These are phyloP conservation scores for Austroboletus festivus DNA, from an alignment of 768 basidiomycete genomes.

Conservation along the genomic window DNA sequence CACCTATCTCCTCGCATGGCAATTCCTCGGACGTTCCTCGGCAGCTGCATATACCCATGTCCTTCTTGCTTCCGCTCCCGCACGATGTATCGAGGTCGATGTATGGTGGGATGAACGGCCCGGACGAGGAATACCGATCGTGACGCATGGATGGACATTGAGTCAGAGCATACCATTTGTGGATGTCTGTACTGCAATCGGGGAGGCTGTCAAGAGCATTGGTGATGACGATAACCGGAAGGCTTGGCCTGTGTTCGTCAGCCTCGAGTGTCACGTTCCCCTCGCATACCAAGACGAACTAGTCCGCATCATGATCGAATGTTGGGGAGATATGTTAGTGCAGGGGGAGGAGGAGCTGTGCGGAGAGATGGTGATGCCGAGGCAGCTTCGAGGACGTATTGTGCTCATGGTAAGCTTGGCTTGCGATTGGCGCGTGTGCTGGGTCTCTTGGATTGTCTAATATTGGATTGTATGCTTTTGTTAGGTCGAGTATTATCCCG, in stretches of 20 bases:
- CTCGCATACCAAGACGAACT: constrained; percentile 48
- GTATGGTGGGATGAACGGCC: constrained; percentile 51
- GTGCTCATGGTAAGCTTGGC: constrained; percentile 48
- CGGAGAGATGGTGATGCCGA: constrained; percentile 40
- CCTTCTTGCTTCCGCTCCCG: constrained; percentile 37
- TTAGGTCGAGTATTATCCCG: constrained; percentile 56
- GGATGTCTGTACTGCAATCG: constrained; percentile 45
- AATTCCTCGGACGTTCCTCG: constrained; percentile 53
- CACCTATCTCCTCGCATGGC: constrained; percentile 59
- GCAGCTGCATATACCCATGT: constrained; percentile 55
- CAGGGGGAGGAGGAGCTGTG: constrained; percentile 17
- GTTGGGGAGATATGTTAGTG: constrained; percentile 54
- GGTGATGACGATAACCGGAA: constrained; percentile 17
- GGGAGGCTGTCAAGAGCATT: constrained; percentile 17
- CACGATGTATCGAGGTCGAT: constrained; percentile 65
- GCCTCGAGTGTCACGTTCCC: constrained; percentile 61
- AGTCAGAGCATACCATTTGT: constrained; percentile 50
- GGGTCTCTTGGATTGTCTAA: not conserved
- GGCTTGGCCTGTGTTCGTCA: constrained; percentile 58
- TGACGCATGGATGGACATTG: constrained; percentile 62
- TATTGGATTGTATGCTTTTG: not conserved
- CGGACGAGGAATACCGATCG: constrained; percentile 44
- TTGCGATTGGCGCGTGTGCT: not conserved
- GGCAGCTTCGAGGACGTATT: constrained; percentile 50
- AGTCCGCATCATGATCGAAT: constrained; percentile 48